Percentiles rank a stretch among this genome's conserved stretches.
Conservation (phyloP, 768 basidiomycete species). For the Boletus sp. region DNA sequence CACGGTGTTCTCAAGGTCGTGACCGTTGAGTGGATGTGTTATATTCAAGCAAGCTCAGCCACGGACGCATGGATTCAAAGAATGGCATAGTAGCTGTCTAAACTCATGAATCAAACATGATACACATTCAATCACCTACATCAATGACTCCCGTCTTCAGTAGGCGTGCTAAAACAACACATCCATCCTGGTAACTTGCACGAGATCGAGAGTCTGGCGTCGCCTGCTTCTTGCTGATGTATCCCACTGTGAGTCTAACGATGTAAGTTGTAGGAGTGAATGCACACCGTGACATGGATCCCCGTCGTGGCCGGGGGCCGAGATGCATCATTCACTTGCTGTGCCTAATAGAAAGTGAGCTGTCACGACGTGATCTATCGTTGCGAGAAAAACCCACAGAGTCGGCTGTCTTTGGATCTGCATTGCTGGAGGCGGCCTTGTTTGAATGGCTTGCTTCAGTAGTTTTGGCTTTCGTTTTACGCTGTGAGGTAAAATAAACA, state of each 20-base stretch:
- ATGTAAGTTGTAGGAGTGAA: too few relatives aligned
- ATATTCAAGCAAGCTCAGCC: background rate
- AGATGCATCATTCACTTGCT: background rate
- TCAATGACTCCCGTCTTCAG: background rate
- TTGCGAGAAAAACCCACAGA: background rate
- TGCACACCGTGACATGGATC: background rate
- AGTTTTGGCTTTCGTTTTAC: background rate
- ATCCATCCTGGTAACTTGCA: background rate
- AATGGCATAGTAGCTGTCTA: background rate
- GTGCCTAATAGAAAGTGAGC: background rate
- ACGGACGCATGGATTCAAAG: too few relatives aligned
- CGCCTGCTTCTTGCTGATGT: background rate
- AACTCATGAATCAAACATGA: background rate
- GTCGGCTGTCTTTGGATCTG: background rate
- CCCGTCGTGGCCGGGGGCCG: background rate
- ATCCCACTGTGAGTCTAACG: background rate
- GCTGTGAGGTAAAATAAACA: background rate
- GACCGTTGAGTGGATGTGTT: background rate
- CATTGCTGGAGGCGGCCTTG: background rate
- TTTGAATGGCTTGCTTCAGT: background rate
- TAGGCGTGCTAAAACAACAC: background rate
- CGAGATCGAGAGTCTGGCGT: background rate
- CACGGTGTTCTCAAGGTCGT: too few relatives aligned
- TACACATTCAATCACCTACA: background rate
- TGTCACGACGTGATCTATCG: background rate